Base-by-base conservation (phyloP, 208 protist genomes). In the Porcisia hertigi region DNA sequence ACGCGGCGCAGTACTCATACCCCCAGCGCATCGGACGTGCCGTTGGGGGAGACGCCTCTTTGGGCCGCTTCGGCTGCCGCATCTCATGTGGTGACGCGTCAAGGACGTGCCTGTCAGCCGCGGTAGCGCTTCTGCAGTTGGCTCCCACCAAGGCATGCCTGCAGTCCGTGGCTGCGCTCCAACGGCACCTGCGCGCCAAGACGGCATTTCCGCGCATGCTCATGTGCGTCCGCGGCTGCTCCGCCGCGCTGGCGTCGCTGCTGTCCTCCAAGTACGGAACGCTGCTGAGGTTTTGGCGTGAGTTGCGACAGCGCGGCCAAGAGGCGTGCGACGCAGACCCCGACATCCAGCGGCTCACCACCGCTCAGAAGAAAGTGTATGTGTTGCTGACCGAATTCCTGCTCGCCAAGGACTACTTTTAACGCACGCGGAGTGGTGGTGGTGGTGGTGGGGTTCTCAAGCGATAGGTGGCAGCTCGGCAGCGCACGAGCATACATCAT, bases 131-230 rank as follows among this genome's bases (percentile, higher is more conserved):
- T 49, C 63, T 77, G 49, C n/a, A 30, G 16, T 65, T 82, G 14
- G 60, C 76, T 20, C 75, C 76, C 58, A 83, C 76, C 18, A 47
- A 43, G 16, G 12, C 55, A 7, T 84, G 79, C 39, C 66, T 94
- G 30, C 45, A 71, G 16, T 25, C 71, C n/a, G 78, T 85, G 14
- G 39, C 49, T 20, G 62, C 47, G 1, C 71, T 91, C 65, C 83
- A 89, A 72, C 77, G 77, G 23, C 77, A 53, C 6, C 70, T 92
- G 14, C 86, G 83, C 25, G 88, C 86, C 11, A 69, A 77, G 71
- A 94, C 90, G n/a, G 88, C 86, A 5, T 92, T 93, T 75, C 83
- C 86, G 43, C 90, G 90, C 62, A 89, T 92, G 85, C 83, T 94
- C 12, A 85, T 92, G 86, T 94, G 90, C 65, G 75, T 94, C 49